Conservation (phyloP, 345 rosid species). For the Populus nigra region DNA sequence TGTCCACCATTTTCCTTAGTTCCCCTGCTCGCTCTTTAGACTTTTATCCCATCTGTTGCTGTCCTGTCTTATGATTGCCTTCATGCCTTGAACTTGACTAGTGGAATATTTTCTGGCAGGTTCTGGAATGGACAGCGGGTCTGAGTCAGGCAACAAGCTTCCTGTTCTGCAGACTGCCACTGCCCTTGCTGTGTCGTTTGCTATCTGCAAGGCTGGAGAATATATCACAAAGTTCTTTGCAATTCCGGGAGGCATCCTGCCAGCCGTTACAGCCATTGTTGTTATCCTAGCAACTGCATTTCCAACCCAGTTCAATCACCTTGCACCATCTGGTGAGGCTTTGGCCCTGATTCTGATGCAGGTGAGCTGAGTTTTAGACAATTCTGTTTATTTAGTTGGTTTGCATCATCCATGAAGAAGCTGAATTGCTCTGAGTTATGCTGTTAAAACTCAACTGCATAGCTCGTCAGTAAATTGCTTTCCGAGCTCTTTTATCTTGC, state of each 20-base stretch:
- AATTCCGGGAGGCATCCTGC: constrained; percentile 53
- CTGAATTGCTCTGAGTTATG: not conserved
- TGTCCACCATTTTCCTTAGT: not conserved
- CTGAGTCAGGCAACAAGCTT: constrained; percentile 44
- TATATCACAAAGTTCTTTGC: constrained; percentile 49
- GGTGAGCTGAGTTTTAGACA: constrained; percentile 40
- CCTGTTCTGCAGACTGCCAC: constrained; percentile 61
- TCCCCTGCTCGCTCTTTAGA: not conserved
- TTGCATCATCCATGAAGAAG: constrained; percentile 11
- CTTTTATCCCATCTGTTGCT: not conserved
- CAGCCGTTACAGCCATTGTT: constrained; percentile 63
- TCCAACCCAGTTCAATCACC: constrained; percentile 63
- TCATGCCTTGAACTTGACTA: not conserved
- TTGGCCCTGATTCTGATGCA: constrained; percentile 91
- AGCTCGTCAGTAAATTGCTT: no score
- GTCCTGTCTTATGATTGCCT: not conserved
- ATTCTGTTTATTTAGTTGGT: not conserved
- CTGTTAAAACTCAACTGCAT: not conserved
- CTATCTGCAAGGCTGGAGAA: constrained; percentile 73
- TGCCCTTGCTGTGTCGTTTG: constrained; percentile 71
- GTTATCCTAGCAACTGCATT: constrained; percentile 68
- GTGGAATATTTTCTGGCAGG: constrained; percentile 32
- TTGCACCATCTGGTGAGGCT: constrained; percentile 88
- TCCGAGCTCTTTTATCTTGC: no score
- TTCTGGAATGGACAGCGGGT: constrained; percentile 30